Evolutionary conservation across 2,329 filamentous ascomycete species (phyloP).

Genomic region (Hymenoscyphus linearis): DNA sequence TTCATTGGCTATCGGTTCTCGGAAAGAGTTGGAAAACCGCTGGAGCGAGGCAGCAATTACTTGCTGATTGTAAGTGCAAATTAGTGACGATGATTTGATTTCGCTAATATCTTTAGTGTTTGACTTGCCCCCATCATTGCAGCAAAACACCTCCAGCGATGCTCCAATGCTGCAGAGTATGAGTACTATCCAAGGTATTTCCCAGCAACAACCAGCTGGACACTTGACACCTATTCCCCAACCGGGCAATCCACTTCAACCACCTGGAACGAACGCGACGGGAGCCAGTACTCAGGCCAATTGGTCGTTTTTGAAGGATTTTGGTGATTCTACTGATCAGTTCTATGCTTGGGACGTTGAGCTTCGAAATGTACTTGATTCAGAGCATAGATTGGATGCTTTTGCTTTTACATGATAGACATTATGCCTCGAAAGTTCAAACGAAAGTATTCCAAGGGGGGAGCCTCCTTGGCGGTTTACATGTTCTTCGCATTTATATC

Average conservation of each 20-base stretch:
- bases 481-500: not conserved
- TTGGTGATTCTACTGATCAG: constrained; percentile 29
- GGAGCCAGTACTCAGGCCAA: constrained; percentile 14
- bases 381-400: not conserved
- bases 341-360: constrained; percentile 29
- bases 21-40: constrained; percentile 31
- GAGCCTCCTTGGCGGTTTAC: not conserved
- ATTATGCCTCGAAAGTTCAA: not conserved
- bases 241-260: not conserved
- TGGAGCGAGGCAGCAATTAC: constrained; percentile 26
- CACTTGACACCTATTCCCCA: not conserved
- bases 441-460: not conserved
- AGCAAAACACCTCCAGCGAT: constrained; percentile 5
- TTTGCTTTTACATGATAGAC: not conserved
- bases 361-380: constrained; percentile 24
- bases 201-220: not conserved
- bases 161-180: not conserved
- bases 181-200: constrained; percentile 1
- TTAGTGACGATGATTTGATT: too few relatives aligned
- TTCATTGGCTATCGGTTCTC: constrained; percentile 29
- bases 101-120: constrained; percentile 16
- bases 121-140: constrained; percentile 17
- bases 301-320: constrained; percentile 28
- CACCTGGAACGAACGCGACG: not conserved
- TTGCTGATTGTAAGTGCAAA: constrained; percentile 25